Evolutionary conservation across 148 eudicot species (phyloP).

Genomic region (Rhododendron williamsianum): DNA sequence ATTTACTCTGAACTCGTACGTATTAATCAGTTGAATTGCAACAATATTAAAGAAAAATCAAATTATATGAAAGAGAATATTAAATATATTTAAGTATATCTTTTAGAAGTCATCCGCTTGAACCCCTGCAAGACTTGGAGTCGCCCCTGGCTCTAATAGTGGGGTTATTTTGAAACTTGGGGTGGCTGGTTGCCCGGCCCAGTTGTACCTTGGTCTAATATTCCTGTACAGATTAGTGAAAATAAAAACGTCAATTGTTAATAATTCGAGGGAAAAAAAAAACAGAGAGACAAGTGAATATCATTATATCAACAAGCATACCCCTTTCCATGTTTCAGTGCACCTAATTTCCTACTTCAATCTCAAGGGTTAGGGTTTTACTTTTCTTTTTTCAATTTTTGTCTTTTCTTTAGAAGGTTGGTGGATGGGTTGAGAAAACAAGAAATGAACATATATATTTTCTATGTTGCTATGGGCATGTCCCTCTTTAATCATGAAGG

Average conservation of each 20-base stretch:
- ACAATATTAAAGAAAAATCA: too few relatives aligned
- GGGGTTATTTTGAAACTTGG: not conserved
- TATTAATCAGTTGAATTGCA: too few relatives aligned
- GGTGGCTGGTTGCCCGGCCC: not conserved
- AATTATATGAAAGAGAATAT: too few relatives aligned
- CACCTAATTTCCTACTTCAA: not conserved
- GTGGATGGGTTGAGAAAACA: constrained; percentile 7
- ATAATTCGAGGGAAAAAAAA: too few relatives aligned
- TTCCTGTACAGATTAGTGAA: not conserved
- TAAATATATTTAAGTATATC: too few relatives aligned
- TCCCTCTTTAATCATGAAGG: not conserved
- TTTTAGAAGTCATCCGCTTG: too few relatives aligned
- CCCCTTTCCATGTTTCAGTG: not conserved
- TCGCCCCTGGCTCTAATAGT: not conserved
- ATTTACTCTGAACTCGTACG: too few relatives aligned
- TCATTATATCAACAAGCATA: not conserved
- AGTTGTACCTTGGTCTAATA: not conserved
- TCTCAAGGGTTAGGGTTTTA: not conserved
- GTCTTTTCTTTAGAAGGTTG: not conserved
- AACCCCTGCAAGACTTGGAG: too few relatives aligned
- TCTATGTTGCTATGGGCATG: not conserved
- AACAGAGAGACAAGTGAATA: too few relatives aligned
- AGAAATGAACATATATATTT: not conserved
- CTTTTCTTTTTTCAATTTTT: not conserved
- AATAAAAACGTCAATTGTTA: not conserved